Evolutionary conservation across 306 rosid genomes (phyloP), one percentile per base, ranked within the genome.

Genomic region (Acmispon strigosus): DNA sequence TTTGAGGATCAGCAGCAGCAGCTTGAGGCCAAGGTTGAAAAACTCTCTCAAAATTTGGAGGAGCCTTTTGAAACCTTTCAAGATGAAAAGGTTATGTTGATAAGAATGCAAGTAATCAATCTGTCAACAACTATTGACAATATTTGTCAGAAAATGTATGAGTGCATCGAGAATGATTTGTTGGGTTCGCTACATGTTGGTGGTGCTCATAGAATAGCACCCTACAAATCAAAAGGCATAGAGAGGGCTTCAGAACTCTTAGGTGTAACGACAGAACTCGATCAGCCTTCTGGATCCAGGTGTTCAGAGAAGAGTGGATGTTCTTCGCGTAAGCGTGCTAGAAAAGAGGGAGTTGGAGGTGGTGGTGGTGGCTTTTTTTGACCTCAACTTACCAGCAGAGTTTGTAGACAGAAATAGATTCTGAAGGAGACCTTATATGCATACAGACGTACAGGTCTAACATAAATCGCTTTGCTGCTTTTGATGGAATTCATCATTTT

Each of bases 1-100:
- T 95, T 95, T 78, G 99, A 95, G 84, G 97, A 89, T 80, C 99
- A 95, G 78, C 99, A 95, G 76, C 99, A 95, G 78, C 99, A 91
- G 72, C 95, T 95, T 50, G 99, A 95, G 82, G 86, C 51, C 77
- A 95, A 91, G 82, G 91, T 95, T 63, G 97, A 95, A 88, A 91
- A 77, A 76, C 86, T 95, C 56, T 95, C 99, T 15, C 86, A 86
- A 82, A 73, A 77, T 70, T 74, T 91, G 62, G 99, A 89, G 87
- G 92, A 86, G 59, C 96, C 88, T 39, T 95, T 95, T 44, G 89
- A 89, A 48, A 66, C 76, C 29, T 95, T 80, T 75, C 4, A 39
- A 1, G 86, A 84, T 77, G 88, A 82, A n/a, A 78, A 77, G 76
- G 86, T 95, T 16, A 84, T 75, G 86, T 84, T 77, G 41, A 84